These are phyloP conservation scores for Parvularia atlantis DNA, from an alignment of 78 protist species.

Conservation along the genomic window DNA sequence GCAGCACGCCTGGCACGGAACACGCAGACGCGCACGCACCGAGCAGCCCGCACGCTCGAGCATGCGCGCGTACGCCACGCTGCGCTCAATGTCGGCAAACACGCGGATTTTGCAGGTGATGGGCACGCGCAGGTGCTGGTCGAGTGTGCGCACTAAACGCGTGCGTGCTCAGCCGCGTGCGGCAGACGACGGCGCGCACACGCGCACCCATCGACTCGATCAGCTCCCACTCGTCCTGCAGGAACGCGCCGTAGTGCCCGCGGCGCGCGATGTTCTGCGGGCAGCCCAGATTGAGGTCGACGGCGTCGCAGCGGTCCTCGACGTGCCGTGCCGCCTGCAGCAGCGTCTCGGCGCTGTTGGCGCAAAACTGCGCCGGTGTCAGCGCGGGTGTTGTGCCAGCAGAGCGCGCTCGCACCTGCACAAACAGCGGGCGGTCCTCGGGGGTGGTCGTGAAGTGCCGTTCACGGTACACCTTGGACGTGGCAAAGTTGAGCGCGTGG, in stretches of 20 bases:
- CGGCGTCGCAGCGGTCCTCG: conserved; percentile 21
- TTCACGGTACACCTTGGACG: neutral
- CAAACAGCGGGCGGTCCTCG: conserved; percentile 50
- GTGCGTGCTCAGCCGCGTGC: neutral
- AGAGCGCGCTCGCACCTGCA: conserved; percentile 10
- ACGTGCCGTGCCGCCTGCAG: conserved; percentile 31
- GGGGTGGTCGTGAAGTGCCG: conserved; percentile 11
- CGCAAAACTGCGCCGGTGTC: conserved; percentile 29
- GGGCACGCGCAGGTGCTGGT: conserved; percentile 26
- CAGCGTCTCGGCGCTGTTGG: conserved; percentile 38
- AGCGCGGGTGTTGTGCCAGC: neutral
- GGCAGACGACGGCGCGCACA: neutral
- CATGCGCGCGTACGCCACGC: conserved; percentile 50
- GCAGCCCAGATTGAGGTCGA: conserved; percentile 71
- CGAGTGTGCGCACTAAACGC: conserved; percentile 7
- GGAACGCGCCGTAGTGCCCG: conserved; percentile 59
- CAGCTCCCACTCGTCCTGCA: conserved; percentile 48
- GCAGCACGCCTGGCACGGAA: too few relatives aligned
- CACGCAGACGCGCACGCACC: too few relatives aligned
- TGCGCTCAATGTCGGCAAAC: conserved; percentile 10
- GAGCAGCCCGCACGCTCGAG: conserved; percentile 44
- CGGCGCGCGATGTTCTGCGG: conserved; percentile 56
- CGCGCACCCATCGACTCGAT: conserved; percentile 7
- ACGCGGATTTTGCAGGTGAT: conserved; percentile 59
- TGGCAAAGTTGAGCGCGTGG: neutral